Base-by-base conservation (phyloP, 1,284 basidiomycete species). In the Bondarzewia mesenterica region DNA sequence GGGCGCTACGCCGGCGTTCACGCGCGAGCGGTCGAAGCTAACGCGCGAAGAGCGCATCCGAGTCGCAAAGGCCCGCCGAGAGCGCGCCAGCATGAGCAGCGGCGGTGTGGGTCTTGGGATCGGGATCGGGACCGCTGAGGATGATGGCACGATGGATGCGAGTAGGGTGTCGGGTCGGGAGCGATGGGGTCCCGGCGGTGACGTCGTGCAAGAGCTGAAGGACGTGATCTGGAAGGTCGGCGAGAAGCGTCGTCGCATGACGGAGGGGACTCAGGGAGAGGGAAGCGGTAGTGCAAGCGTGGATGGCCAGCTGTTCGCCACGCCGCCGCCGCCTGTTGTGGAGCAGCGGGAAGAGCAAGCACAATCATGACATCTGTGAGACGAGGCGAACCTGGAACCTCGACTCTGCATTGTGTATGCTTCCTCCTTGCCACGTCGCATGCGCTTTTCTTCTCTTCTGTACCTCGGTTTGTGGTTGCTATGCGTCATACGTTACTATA, bases 151-250 rank as follows among this genome's bases (percentile, higher is more conserved):
- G 21, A 40, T 47, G 12, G 41, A 20, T 47, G 43, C 48, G 10
- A 10, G 29, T 32, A 10, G 29, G 29, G n/a, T n/a, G 32, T 46
- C 41, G 37, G 3, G 43, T 8, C 6, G 22, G 26, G 77, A 78
- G 58, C 67, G 68, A 46, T 85, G 82, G 81, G 85, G 83, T 0
- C 86, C 85, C 8, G 78, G 80, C 10, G 82, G 79, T 1, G 87
- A 89, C 52, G 85, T 90, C 29, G 85, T 89, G 7, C 80, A 86
- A 58, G 87, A 89, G 64, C 67, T 90, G 55, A 86, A 85, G 63
- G 85, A 87, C 57, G 86, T 89, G 14, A 89, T 89, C 25, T 87
- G 82, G 80, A 82, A 87, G 59, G 87, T 90, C 5, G 76, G 84
- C 20, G 82, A 89, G 65, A 71, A 72, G 59, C 69, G 80, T 58